These are phyloP conservation scores for Fraxinus cuspidata DNA, from an alignment of 257 asterid genomes.

Conservation along the genomic window DNA sequence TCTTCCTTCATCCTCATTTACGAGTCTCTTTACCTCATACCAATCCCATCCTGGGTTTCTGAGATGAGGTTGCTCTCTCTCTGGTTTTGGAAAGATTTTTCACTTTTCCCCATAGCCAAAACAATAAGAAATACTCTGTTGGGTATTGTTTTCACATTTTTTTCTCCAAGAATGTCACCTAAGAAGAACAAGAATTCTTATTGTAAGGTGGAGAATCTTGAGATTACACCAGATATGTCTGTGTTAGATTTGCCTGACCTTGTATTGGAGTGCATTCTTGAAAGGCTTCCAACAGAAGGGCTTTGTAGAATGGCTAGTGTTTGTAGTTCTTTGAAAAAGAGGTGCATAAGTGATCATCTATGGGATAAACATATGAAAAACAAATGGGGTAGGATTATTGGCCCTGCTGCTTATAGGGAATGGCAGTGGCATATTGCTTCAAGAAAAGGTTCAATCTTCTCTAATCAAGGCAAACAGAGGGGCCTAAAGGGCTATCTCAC, in stretches of 20 bases:
- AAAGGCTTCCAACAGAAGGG: slow-evolving; percentile 75
- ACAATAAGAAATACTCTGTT: slow-evolving; percentile 33
- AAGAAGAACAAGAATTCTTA: slow-evolving; percentile 32
- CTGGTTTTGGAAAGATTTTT: slow-evolving; percentile 55
- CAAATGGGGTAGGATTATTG: slow-evolving; percentile 73
- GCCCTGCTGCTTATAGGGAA: slow-evolving; percentile 51
- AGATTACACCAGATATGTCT: slow-evolving; percentile 34
- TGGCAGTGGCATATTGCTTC: slow-evolving; percentile 59
- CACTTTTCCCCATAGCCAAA: slow-evolving; percentile 35
- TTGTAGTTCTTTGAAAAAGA: slow-evolving; percentile 56
- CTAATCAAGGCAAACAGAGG: slow-evolving; percentile 45
- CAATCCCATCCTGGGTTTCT: slow-evolving; percentile 64
- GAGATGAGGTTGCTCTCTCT: slow-evolving; percentile 64
- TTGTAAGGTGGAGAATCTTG: slow-evolving; percentile 34
- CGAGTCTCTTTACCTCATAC: slow-evolving; percentile 60
- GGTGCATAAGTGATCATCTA: slow-evolving; percentile 60
- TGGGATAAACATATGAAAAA: slow-evolving; percentile 65
- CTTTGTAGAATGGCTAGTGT: slow-evolving; percentile 67
- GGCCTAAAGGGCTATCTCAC: slow-evolving; percentile 41
- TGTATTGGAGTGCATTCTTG: slow-evolving; percentile 74
- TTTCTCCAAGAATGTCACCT: slow-evolving; percentile 34
- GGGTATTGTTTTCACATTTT: slow-evolving; percentile 16
- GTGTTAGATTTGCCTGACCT: slow-evolving; percentile 82
- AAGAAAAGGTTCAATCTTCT: slow-evolving; percentile 47
- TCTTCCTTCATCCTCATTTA: slow-evolving; percentile 60